Conservation (phyloP, 2,329 filamentous ascomycete species). For the Penicillium olsonii region DNA sequence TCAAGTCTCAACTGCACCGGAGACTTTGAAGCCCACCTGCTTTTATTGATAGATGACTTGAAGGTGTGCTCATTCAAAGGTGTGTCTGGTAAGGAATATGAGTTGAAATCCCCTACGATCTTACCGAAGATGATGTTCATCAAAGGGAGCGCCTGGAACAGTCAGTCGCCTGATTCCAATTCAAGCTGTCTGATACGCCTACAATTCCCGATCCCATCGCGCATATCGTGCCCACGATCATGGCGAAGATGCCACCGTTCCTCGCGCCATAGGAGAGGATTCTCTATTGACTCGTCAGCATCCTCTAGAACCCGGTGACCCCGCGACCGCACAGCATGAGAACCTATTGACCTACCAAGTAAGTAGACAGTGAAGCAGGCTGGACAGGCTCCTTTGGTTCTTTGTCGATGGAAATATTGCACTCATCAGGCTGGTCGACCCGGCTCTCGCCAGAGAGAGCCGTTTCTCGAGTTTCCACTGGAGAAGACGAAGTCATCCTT, state of each 20-base stretch:
- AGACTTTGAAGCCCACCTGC: no score
- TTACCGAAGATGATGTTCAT: slow-evolving; percentile 63
- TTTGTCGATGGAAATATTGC: neutral
- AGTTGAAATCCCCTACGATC: slow-evolving; percentile 57
- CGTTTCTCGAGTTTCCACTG: neutral
- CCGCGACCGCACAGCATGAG: neutral
- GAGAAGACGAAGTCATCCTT: neutral
- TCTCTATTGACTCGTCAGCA: slow-evolving; percentile 13
- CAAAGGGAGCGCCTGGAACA: slow-evolving; percentile 41
- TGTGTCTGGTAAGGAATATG: slow-evolving; percentile 52
- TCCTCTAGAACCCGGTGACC: neutral
- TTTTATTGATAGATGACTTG: slow-evolving; percentile 48
- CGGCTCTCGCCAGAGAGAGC: neutral
- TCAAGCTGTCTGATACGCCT: neutral
- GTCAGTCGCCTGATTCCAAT: neutral
- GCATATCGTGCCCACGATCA: slow-evolving; percentile 19
- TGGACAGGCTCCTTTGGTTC: neutral
- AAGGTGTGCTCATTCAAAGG: slow-evolving; percentile 50
- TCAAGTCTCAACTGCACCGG: no score
- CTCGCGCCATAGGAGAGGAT: slow-evolving; percentile 25
- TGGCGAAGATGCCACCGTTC: slow-evolving; percentile 14
- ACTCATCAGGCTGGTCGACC: neutral
- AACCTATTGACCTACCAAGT: neutral
- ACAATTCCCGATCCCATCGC: slow-evolving; percentile 20
- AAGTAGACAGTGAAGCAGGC: neutral